phyloP scores from a whole-genome alignment of 345 rosid genomes.

The Limnanthes douglasii region DNA sequence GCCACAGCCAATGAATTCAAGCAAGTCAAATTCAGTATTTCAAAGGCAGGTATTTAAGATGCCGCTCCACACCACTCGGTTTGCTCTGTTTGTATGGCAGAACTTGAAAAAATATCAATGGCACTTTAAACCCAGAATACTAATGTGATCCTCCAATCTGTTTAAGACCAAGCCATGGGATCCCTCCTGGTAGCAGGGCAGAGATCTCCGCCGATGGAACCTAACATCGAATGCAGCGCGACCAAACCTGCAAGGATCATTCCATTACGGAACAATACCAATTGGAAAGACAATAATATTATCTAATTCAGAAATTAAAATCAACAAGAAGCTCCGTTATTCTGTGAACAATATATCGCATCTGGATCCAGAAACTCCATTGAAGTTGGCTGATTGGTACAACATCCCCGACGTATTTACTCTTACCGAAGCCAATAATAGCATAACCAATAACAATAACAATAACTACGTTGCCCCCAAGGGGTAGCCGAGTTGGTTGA shows the following conservation, averaged over 20 bases:
- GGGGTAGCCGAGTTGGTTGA: too few species aligned
- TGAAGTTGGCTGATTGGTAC: slow-evolving; percentile 68
- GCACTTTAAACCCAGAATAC: slow-evolving; percentile 64
- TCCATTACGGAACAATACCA: slow-evolving; percentile 48
- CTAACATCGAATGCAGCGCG: slow-evolving; percentile 89
- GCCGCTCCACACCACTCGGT: slow-evolving; percentile 73
- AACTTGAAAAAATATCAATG: slow-evolving; percentile 80
- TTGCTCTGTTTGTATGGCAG: slow-evolving; percentile 54
- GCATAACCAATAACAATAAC: too few species aligned
- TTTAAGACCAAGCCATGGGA: slow-evolving; percentile 77
- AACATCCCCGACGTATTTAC: slow-evolving; percentile 52
- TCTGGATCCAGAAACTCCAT: slow-evolving; percentile 53
- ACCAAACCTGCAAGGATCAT: slow-evolving; percentile 94
- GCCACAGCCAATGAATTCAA: slow-evolving; percentile 68
- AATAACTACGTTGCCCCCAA: too few species aligned
- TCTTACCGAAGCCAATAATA: too few species aligned
- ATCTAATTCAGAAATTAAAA: slow-evolving; percentile 23
- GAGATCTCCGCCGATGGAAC: too few species aligned
- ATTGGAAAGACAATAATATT: slow-evolving; percentile 27
- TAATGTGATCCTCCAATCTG: slow-evolving; percentile 64
- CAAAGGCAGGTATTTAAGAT: slow-evolving; percentile 85
- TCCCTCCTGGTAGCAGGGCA: too few species aligned
- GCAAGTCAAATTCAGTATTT: slow-evolving; percentile 64
- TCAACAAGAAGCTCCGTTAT: slow-evolving; percentile 39
- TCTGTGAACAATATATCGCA: slow-evolving; percentile 53